phyloP scores from a whole-genome alignment of 495 filamentous ascomycete species.

The Halenospora varia region DNA sequence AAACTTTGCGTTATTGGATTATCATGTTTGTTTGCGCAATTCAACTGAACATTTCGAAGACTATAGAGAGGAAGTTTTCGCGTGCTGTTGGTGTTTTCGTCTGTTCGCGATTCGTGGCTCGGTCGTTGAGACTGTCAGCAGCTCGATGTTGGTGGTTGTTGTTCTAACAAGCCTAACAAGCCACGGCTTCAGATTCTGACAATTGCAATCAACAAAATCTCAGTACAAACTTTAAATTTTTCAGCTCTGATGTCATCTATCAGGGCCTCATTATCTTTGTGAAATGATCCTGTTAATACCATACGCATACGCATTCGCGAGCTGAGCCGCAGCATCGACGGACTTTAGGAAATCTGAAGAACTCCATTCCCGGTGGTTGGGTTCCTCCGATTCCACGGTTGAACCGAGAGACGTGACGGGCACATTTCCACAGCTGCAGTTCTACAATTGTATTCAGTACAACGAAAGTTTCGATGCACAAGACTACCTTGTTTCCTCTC shows the following conservation, averaged over 20 bases:
- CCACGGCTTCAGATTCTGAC: not conserved
- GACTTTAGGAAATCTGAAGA: not conserved
- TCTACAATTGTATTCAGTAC: no score
- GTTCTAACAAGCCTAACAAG: no score
- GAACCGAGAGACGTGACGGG: not conserved
- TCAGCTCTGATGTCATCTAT: no score
- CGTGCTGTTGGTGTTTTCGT: not conserved
- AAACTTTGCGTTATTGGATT: conserved; percentile 6
- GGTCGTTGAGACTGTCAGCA: no score
- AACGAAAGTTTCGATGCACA: no score
- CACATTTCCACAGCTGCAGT: not conserved
- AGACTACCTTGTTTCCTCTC: not conserved
- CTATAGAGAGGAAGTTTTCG: no score
- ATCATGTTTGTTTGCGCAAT: conserved; percentile 7
- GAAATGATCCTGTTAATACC: not conserved
- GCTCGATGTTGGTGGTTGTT: not conserved
- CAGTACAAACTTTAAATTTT: not conserved
- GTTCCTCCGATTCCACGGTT: not conserved
- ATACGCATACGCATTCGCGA: no score
- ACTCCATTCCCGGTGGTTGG: not conserved
- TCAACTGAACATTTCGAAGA: no score
- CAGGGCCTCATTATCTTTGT: not conserved
- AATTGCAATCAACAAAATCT: no score
- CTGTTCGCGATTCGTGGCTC: no score
- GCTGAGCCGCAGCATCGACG: not conserved